Base-by-base conservation (phyloP, 1,284 basidiomycete species). In the Moniliella sp. region DNA sequence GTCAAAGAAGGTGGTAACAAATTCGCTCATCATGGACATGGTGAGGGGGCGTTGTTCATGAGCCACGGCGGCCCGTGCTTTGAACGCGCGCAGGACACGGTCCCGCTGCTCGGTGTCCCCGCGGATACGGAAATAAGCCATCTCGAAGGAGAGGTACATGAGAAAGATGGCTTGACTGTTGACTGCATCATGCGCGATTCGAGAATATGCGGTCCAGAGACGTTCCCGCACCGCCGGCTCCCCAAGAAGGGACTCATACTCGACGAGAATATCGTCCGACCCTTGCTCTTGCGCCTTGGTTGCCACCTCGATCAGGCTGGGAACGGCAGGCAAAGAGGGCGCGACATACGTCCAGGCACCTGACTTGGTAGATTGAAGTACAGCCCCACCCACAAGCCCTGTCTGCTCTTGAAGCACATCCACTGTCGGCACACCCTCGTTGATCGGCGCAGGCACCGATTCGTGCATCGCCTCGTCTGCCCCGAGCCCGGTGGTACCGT, bases 1-100 rank as follows among this genome's bases (percentile, higher is more conserved):
- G 0, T 45, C 46, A 19, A 57, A 45, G 30, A 53, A 57, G 18
- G 30, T 33, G 7, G 52, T 49, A 27, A 46, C 21, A 23, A 23
- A 23, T n/a, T 7, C 21, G 7, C 8, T 7, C 21, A 23, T 7
- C n/a, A 7, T 7, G 7, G 7, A n/a, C 21, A n/a, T n/a, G n/a
- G 21, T 23, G n/a, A 7, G 21, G 21, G 7, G 8, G 21, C n/a
- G 21, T n/a, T 23, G 21, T n/a, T 7, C n/a, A n/a, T 23, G 21
- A 7, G 21, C 8, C 7, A 23, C 21, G 21, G 8, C 8, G 21
- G n/a, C 8, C 7, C 21, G 21, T 23, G 21, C 7, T 7, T 7
- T 23, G 21, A 23, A 23, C 7, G 21, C 21, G 8, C n/a, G 21
- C 21, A 7, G 7, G n/a, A 23, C 21, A 7, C 7, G 8, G 7